Percentiles rank a stretch among this genome's conserved stretches.
Evolutionary conservation across 208 protist species (phyloP).

Genomic region (Trypanosoma lewisi): DNA sequence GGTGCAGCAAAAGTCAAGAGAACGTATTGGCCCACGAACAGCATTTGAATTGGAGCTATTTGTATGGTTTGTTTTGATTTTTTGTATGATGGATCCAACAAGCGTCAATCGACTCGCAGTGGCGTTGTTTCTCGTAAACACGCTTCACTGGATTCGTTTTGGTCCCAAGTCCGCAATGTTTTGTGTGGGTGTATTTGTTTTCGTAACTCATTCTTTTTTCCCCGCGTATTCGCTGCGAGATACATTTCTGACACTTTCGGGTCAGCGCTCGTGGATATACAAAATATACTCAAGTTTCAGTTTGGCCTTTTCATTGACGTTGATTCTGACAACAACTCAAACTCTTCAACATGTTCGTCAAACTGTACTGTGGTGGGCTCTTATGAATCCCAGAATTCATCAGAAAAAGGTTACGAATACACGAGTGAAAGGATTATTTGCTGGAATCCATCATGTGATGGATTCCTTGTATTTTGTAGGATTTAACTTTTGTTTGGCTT

Average conservation of each 20-base stretch:
- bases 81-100: constrained; percentile 9
- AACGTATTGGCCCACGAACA: constrained; percentile 11
- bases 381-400: neutral
- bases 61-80: constrained; percentile 18
- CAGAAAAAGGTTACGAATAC: constrained; percentile 13
- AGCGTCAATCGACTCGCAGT: constrained; percentile 19
- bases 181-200: constrained; percentile 9
- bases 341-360: constrained; percentile 13
- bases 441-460: constrained; percentile 7
- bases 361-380: constrained; percentile 4
- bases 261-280: constrained; percentile 17
- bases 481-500: constrained; percentile 45
- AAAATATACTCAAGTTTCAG: constrained; percentile 24
- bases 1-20: constrained; percentile 10
- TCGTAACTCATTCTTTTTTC: constrained; percentile 15
- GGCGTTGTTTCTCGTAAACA: constrained; percentile 19
- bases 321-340: constrained; percentile 19
- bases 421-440: neutral
- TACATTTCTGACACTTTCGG: constrained; percentile 9
- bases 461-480: constrained; percentile 55
- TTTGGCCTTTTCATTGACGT: constrained; percentile 23
- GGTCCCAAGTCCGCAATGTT: neutral
- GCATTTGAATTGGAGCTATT: constrained; percentile 25
- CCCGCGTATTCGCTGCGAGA: constrained; percentile 18
- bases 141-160: constrained; percentile 12